phyloP scores from a whole-genome alignment of 352 stramenopile genomes.

The Globisporangium nunn region DNA sequence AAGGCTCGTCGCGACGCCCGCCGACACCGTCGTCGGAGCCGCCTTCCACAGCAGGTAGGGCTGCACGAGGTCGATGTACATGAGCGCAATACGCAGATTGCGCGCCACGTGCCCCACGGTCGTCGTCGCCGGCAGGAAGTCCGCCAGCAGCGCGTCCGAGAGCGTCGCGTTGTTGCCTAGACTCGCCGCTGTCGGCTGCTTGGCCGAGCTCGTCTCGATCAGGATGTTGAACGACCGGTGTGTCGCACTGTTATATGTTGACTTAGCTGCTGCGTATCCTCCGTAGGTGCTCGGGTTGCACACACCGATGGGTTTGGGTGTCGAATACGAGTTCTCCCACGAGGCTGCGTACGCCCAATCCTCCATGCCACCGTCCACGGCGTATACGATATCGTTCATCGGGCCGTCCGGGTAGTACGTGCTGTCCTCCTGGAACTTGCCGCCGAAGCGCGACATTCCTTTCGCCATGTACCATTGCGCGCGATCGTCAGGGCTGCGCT shows the following conservation, averaged over 20 bases:
- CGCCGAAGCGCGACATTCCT: constrained; percentile 63
- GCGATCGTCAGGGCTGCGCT: constrained; percentile 46
- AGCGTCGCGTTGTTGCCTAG: constrained; percentile 65
- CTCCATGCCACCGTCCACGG: constrained; percentile 93
- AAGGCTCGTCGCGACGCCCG: constrained; percentile 17
- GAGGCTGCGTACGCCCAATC: constrained; percentile 92
- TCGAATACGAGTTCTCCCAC: constrained; percentile 60
- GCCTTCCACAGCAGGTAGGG: constrained; percentile 81
- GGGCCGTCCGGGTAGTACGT: constrained; percentile 54
- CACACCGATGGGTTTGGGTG: constrained; percentile 35
- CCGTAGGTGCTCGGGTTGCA: constrained; percentile 84
- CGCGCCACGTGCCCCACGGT: constrained; percentile 88
- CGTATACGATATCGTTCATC: constrained; percentile 95
- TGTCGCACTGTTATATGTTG: constrained; percentile 85
- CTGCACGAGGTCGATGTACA: constrained; percentile 91
- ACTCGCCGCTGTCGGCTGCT: constrained; percentile 51
- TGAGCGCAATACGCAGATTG: constrained; percentile 89
- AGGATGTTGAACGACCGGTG: constrained; percentile 93
- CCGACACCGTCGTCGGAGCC: constrained; percentile 12
- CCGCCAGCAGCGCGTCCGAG: constrained; percentile 33
- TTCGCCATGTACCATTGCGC: constrained; percentile 41
- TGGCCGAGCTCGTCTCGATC: constrained; percentile 89
- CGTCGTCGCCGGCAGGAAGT: constrained; percentile 31
- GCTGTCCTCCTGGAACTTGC: constrained; percentile 48
- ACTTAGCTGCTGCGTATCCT: constrained; percentile 83